Base-by-base conservation (phyloP, 2,329 filamentous ascomycete species). In the Diaporthe caulivora region DNA sequence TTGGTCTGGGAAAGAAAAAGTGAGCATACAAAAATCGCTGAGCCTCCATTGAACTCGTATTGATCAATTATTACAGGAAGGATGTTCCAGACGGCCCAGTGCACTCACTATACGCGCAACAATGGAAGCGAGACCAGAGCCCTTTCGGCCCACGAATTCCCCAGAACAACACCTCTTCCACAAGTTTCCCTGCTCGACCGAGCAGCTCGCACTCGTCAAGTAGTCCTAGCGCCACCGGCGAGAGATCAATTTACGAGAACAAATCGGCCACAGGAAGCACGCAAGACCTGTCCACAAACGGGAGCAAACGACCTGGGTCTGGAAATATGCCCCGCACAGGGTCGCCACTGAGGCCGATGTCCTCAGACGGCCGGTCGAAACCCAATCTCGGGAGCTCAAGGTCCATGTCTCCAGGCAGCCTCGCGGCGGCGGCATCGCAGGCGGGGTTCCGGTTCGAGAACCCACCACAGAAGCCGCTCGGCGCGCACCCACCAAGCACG, bases 51-150 rank as follows among this genome's bases (percentile, higher is more conserved):
- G 29, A 9, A 64, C 42, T 7, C 15, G 29, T 34, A 51, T 37
- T 65, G 8, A 65, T 21, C 62, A 65, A 37, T 6, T n/a, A 24
- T 37, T 21, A 40, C 44, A 65, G 62, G 62, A 51, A 37, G 44
- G 62, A 65, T 2, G 44, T 9, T 21, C 62, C 24, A 31, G 62
- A 65, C 1, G 62, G 44, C 44, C 62, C 62, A 10, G 62, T 65
- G 29, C 62, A 65, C 62, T 65, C 62, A 6, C 62, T 65, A 17
- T 51, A 65, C 62, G 62, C 62, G 9, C 62, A 65, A 24, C 62
- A 65, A 65, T 65, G 62, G 62, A 65, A 65, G 44, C 62, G 62
- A 26, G 62, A 65, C 3, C 62, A 65, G 44, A 65, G 62, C 62
- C 62, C 62, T 13, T 51, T 65, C 15, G 62, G 62, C 44, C 62